These are phyloP conservation scores for Erysiphe pulchra DNA, from an alignment of 2,329 filamentous ascomycete species.

Conservation along the genomic window DNA sequence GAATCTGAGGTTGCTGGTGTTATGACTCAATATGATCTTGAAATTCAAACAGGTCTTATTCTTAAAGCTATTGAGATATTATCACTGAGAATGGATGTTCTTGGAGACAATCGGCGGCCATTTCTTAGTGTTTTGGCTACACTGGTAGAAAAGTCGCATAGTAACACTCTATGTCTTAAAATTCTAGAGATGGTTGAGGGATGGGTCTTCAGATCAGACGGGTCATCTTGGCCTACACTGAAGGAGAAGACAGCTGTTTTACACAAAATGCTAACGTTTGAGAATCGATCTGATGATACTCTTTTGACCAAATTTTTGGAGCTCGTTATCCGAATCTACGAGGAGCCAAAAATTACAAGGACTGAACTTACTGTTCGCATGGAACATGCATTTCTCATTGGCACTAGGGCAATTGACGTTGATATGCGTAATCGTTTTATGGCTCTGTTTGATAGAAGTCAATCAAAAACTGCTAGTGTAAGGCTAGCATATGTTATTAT, in stretches of 20 bases:
- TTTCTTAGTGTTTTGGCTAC: slow-evolving; percentile 90
- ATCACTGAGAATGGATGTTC: slow-evolving; percentile 69
- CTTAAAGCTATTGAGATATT: slow-evolving; percentile 89
- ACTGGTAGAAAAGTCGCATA: slow-evolving; percentile 82
- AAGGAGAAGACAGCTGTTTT: slow-evolving; percentile 98
- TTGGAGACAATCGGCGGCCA: slow-evolving; percentile 73
- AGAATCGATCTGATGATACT: slow-evolving; percentile 56
- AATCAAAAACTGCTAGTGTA: slow-evolving; percentile 77
- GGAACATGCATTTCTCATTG: slow-evolving; percentile 94
- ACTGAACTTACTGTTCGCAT: slow-evolving; percentile 91
- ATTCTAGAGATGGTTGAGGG: slow-evolving; percentile 80
- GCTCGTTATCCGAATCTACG: slow-evolving; percentile 91
- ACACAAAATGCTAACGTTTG: slow-evolving; percentile 97
- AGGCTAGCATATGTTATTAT: slow-evolving; percentile 72
- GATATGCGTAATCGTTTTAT: slow-evolving; percentile 96
- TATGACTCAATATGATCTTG: slow-evolving; percentile 51
- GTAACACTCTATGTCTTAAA: slow-evolving; percentile 67
- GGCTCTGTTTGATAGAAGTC: slow-evolving; percentile 79
- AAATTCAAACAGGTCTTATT: slow-evolving; percentile 75
- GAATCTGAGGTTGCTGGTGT: slow-evolving; percentile 28
- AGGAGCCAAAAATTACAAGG: slow-evolving; percentile 82
- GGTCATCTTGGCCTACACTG: slow-evolving; percentile 69
- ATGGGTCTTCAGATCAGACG: slow-evolving; percentile 90
- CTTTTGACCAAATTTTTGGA: slow-evolving; percentile 85
- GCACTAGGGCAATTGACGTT: slow-evolving; percentile 75